Evolutionary conservation across 2,329 filamentous ascomycete genomes (phyloP).

Genomic region (Fusarium luffae): DNA sequence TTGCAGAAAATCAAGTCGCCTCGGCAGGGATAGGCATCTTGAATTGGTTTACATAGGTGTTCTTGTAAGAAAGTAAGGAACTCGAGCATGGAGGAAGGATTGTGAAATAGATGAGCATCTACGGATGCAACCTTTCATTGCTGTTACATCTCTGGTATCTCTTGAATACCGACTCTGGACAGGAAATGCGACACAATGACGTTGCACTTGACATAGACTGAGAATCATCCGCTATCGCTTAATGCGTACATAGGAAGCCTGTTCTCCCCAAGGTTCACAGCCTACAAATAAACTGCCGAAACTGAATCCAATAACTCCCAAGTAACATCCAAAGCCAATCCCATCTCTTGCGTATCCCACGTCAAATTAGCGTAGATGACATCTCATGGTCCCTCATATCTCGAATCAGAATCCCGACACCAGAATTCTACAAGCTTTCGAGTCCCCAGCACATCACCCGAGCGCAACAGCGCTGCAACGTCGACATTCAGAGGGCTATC

Average conservation of each 20-base stretch:
- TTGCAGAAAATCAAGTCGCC: neutral
- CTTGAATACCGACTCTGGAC: neutral
- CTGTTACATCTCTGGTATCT: neutral
- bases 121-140: constrained; percentile 1
- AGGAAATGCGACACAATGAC: neutral
- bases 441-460: constrained; percentile 75
- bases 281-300: constrained; percentile 4
- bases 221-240: constrained; percentile 22
- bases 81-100: constrained; percentile 5
- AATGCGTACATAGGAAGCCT: constrained; percentile 7
- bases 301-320: constrained; percentile 34
- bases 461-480: constrained; percentile 75
- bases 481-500: constrained; percentile 85
- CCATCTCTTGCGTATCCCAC: neutral
- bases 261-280: constrained; percentile 17
- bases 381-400: constrained; percentile 51
- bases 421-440: constrained; percentile 78
- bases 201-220: neutral
- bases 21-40: constrained; percentile 1
- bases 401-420: constrained; percentile 57
- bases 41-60: constrained; percentile 10
- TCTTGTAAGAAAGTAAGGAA: constrained; percentile 2
- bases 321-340: neutral
- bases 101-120: constrained; percentile 15
- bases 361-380: neutral